These are phyloP conservation scores for Aspergillus sp. DNA, from an alignment of 2,329 filamentous ascomycete species.

Conservation along the genomic window DNA sequence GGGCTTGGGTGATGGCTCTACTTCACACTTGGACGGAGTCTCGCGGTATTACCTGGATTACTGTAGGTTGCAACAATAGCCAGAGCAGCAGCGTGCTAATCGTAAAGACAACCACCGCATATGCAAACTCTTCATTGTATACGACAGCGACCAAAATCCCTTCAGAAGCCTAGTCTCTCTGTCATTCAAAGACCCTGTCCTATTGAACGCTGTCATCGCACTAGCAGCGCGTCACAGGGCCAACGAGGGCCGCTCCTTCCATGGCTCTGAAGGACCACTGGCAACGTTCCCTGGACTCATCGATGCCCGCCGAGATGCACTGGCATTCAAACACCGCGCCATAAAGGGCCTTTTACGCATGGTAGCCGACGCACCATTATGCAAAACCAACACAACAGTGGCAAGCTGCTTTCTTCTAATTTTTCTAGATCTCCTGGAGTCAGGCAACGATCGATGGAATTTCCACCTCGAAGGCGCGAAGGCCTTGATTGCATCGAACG, in stretches of 20 bases:
- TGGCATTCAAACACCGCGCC: slow-evolving; percentile 25
- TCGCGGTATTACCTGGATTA: slow-evolving; percentile 26
- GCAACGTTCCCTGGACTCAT: slow-evolving; percentile 4
- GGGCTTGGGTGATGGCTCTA: slow-evolving; percentile 10
- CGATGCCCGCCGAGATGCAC: slow-evolving; percentile 19
- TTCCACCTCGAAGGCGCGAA: slow-evolving; percentile 25
- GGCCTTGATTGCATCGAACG: slow-evolving; percentile 14
- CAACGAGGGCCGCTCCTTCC: slow-evolving; percentile 18
- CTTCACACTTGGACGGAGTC: slow-evolving; percentile 9
- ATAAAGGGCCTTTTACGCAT: slow-evolving; percentile 20
- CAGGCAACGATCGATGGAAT: slow-evolving; percentile 26
- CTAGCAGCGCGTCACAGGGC: slow-evolving; percentile 26
- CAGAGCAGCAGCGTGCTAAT: background rate
- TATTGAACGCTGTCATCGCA: slow-evolving; percentile 24
- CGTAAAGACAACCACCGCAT: slow-evolving; percentile 23
- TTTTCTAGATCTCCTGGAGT: slow-evolving; percentile 24
- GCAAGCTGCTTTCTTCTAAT: slow-evolving; percentile 27
- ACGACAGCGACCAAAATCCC: slow-evolving; percentile 27
- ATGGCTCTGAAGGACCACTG: slow-evolving; percentile 5
- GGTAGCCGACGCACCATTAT: slow-evolving; percentile 7
- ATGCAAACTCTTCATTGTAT: slow-evolving; percentile 26
- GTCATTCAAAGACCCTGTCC: slow-evolving; percentile 16
- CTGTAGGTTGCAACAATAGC: slow-evolving; percentile 13
- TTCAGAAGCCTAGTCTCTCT: slow-evolving; percentile 23
- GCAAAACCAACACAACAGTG: slow-evolving; percentile 19